Conservation (phyloP, 176 grass and related monocot species). For the Juncus effusus region DNA sequence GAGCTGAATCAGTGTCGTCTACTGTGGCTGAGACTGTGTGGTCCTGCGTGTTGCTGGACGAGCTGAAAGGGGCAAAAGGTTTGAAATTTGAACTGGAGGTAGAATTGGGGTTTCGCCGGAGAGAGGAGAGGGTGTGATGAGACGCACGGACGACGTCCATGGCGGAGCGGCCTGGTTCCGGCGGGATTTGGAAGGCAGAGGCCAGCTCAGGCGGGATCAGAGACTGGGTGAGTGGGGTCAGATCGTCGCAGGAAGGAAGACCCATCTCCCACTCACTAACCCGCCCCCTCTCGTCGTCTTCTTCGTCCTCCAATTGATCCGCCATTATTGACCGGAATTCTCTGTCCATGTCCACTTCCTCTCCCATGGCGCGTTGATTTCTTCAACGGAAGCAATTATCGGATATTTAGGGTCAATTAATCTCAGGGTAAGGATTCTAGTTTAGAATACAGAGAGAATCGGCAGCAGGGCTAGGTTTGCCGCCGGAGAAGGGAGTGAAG, state of each 20-base stretch:
- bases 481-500: slow-evolving; percentile 17
- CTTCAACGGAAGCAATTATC: too few species aligned
- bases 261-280: slow-evolving; percentile 76
- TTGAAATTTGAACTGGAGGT: slow-evolving; percentile 19
- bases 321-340: slow-evolving; percentile 24
- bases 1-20: slow-evolving; percentile 37
- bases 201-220: slow-evolving; percentile 62
- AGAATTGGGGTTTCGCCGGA: slow-evolving; percentile 37
- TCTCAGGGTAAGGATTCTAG: too few species aligned
- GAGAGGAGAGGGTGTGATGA: slow-evolving; percentile 48
- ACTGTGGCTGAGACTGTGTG: slow-evolving; percentile 5
- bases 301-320: slow-evolving; percentile 2
- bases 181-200: slow-evolving; percentile 70
- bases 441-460: too few species aligned
- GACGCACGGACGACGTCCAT: slow-evolving; percentile 74
- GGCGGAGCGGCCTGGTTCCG: slow-evolving; percentile 51
- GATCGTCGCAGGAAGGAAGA: slow-evolving; percentile 47
- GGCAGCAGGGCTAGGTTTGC: slow-evolving; percentile 16
- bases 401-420: too few species aligned
- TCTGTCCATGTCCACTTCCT: slow-evolving; percentile 30
- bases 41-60: background rate
- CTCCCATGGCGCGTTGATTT: slow-evolving; percentile 24
- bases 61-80: slow-evolving; percentile 12
- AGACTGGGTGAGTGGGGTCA: slow-evolving; percentile 63
- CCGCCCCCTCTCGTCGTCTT: slow-evolving; percentile 19